A percentile compares a stretch with the other conserved stretches of the same genome.
Conservation (phyloP, 805 yeast genomes). For the Zygotorulaspora sp. region DNA sequence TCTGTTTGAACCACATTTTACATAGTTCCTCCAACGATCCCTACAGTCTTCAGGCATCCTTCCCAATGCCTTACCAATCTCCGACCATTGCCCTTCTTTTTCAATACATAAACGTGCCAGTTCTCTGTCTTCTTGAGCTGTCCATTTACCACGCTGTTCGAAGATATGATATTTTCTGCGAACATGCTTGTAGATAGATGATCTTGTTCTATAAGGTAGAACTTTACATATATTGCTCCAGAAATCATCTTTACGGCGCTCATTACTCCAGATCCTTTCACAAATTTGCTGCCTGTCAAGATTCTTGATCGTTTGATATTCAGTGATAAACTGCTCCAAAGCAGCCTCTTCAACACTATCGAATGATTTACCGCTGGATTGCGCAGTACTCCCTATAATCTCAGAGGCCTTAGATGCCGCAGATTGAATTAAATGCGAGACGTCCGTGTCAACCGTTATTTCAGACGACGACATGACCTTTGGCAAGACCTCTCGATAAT, state of each 20-base stretch:
- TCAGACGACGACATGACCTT: slow-evolving; percentile 21
- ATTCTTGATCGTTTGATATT: slow-evolving; percentile 60
- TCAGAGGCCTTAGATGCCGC: slow-evolving; percentile 44
- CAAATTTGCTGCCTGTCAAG: slow-evolving; percentile 67
- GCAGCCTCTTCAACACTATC: slow-evolving; percentile 55
- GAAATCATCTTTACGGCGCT: slow-evolving; percentile 76
- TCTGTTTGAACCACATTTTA: slow-evolving; percentile 81
- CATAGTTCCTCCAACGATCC: slow-evolving; percentile 93
- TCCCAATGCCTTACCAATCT: slow-evolving; percentile 71
- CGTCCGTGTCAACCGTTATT: slow-evolving; percentile 28
- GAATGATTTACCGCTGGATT: slow-evolving; percentile 34
- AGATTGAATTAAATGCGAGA: slow-evolving; percentile 39
- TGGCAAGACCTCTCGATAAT: slow-evolving; percentile 27
- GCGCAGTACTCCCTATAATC: slow-evolving; percentile 30
- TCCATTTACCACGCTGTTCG: slow-evolving; percentile 87
- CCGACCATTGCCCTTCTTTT: slow-evolving; percentile 83
- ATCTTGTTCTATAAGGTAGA: slow-evolving; percentile 79
- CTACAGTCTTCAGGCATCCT: slow-evolving; percentile 98
- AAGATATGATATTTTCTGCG: slow-evolving; percentile 85
- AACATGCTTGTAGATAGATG: slow-evolving; percentile 89
- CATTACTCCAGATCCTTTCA: slow-evolving; percentile 81
- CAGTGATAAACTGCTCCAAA: slow-evolving; percentile 65
- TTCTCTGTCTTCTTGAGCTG: slow-evolving; percentile 68
- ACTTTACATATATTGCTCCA: slow-evolving; percentile 83
- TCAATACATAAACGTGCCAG: slow-evolving; percentile 59